Base-by-base conservation (phyloP, 495 filamentous ascomycete species). In the Lasiosphaeriaceae sp. region DNA sequence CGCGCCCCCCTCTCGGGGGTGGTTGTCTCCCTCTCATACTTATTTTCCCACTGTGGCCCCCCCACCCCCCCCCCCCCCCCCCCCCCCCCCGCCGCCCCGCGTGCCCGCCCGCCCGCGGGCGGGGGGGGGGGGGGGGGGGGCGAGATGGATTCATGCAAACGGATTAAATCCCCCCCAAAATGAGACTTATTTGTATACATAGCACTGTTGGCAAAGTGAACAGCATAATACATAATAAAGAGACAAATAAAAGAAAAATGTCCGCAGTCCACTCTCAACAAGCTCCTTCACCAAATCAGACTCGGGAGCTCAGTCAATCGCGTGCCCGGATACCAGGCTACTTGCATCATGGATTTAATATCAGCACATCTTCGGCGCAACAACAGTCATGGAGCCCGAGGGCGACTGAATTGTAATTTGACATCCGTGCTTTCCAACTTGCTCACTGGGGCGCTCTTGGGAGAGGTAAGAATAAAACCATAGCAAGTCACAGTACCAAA, bases 371-470 rank as follows among this genome's bases (percentile, higher is more conserved):
- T 74, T 92, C 89, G 92, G 92, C 92, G 90, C 92, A 92, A 90
- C 85, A 78, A 75, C 84, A 90, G 89, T 83, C 89, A 96, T 88
- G 72, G 77, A 66, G 48, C 56, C 53, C 54, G 29, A 48, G 80
- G 50, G 56, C 60, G 69, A 86, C 75, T 80, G 83, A 79, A 87
- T 90, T 90, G 92, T 84, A 96, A 96, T 95, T 96, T 96, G 92
- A 96, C 92, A 96, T 95, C 89, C 86, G 90, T 96, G 91, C 92
- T 92, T 73, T 48, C 9, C 4, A 9, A 9, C 4, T 31, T 31
- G 26, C 9, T 31, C 26, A 4, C 9, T 14, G 14, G 39, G 12
- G 39, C 7, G 14, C 8, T 6, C 4, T 17, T 43, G 39, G 39
- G 39, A 43, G 12, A 43, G 5, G 12, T 43, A 12, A 17, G 14